Base-by-base conservation (phyloP, 257 asterid genomes). In the Nicotiana benthamiana region DNA sequence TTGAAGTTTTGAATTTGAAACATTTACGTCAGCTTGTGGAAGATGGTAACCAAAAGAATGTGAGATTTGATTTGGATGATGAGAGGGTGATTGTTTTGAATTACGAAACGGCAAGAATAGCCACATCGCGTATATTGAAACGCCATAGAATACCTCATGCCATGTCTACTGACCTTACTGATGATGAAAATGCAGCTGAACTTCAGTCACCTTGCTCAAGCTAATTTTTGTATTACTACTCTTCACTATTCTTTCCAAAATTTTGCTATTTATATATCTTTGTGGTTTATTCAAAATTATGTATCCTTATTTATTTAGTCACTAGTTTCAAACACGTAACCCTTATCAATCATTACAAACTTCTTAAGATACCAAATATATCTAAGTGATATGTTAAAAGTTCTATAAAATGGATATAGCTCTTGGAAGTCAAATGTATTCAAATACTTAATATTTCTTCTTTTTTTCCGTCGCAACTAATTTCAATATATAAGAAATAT, bases 1-100 rank as follows among this genome's bases (percentile, higher is more conserved):
- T 89, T 2, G 96, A 90, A 83, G 93, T 95, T 32, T 85, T 90
- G 83, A 95, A 95, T 86, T 84, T 95, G 91, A 92, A 89, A 81
- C 99, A 95, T 86, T 72, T 95, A 22, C 86, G 92, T 18, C 89
- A 84, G 80, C 98, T 95, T 5, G 98, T 95, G 85, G 98, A 92
- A 84, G 97, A 89, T 28, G 81, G 92, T 79, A 82, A 65, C 81
- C 53, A 79, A 60, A 93, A 86, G 80, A 84, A 63, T 24, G 87
- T 95, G 60, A 91, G 99, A 63, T 92, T 95, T 18, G 99, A 95
- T 87, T 85, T 95, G 91, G 99, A 95, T 53, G 98, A 95, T 11
- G 99, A 91, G 24, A 91, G 93, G 82, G 97, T 95, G 75, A 91
- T 95, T 24, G 94, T 91, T 67, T 88, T 95, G 91, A 89, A 91